phyloP scores from a whole-genome alignment of 176 grass and related monocot species.

The Poa annua region DNA sequence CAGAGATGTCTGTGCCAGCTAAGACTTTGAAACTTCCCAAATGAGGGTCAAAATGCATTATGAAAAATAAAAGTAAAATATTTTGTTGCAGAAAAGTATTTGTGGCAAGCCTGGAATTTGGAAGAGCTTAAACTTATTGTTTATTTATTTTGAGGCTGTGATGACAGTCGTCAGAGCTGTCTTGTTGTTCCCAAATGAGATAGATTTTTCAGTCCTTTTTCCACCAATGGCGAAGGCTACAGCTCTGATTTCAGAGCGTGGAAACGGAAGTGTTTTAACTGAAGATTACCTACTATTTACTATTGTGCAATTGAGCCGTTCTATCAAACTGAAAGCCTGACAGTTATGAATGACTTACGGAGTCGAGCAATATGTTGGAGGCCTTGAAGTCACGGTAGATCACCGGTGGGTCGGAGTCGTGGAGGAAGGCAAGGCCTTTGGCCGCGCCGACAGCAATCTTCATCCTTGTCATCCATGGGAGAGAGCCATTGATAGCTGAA shows the following conservation, averaged over 20 bases:
- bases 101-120: not conserved
- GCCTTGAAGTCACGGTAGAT: conserved; percentile 89
- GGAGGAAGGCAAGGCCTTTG: conserved; percentile 76
- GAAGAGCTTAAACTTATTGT: not conserved
- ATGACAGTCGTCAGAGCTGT: not conserved
- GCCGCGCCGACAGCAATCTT: conserved; percentile 72
- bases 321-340: not conserved
- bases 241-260: too few relatives aligned
- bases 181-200: conserved; percentile 18
- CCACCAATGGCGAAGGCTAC: too few relatives aligned
- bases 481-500: conserved; percentile 47
- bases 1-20: not conserved
- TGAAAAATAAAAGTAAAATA: not conserved
- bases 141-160: not conserved
- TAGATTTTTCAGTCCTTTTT: conserved; percentile 33
- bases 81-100: not conserved
- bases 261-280: conserved; percentile 2
- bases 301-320: not conserved
- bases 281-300: not conserved
- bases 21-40: conserved; percentile 35
- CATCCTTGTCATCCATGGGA: conserved; percentile 72
- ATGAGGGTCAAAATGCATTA: not conserved
- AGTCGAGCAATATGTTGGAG: conserved; percentile 72
- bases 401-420: conserved; percentile 51
- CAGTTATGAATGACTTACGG: conserved; percentile 37